phyloP scores from a whole-genome alignment of 2,329 filamentous ascomycete species.

The Sporothrix globosa region DNA sequence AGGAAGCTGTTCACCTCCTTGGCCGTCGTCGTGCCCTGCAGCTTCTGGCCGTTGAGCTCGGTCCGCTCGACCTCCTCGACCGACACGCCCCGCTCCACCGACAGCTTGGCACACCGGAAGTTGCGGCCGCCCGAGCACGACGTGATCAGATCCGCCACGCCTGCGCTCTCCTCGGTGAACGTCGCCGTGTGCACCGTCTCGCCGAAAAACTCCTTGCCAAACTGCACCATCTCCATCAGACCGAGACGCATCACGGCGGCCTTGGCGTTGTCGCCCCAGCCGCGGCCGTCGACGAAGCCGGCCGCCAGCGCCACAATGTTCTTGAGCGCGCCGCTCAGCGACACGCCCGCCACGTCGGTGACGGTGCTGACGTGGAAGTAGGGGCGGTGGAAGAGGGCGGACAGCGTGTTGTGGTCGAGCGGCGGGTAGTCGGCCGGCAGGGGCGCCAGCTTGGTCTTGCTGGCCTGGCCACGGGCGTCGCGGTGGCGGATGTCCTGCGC shows the following conservation, averaged over 20 bases:
- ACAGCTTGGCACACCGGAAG: conserved; percentile 89
- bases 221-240: conserved; percentile 93
- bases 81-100: conserved; percentile 74
- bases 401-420: conserved; percentile 81
- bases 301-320: conserved; percentile 95
- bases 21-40: conserved; percentile 92
- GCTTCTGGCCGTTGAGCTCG: conserved; percentile 93
- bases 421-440: conserved; percentile 82
- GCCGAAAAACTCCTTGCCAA: conserved; percentile 90
- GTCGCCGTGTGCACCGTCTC: conserved; percentile 79
- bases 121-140: conserved; percentile 91
- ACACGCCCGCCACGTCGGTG: conserved; percentile 93
- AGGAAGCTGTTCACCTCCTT: conserved; percentile 90
- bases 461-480: conserved; percentile 68
- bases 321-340: conserved; percentile 90
- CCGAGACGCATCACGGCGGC: conserved; percentile 98
- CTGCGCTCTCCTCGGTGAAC: conserved; percentile 95
- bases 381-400: conserved; percentile 86
- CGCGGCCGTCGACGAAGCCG: conserved; percentile 91
- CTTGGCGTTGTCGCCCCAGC: conserved; percentile 98
- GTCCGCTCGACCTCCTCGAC: conserved; percentile 86
- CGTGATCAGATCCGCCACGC: conserved; percentile 94
- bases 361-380: conserved; percentile 98
- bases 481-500: conserved; percentile 46
- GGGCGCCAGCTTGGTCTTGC: conserved; percentile 71